Conservation (phyloP, 106 monocot genomes). For the Phalaenopsis aphrodite region DNA sequence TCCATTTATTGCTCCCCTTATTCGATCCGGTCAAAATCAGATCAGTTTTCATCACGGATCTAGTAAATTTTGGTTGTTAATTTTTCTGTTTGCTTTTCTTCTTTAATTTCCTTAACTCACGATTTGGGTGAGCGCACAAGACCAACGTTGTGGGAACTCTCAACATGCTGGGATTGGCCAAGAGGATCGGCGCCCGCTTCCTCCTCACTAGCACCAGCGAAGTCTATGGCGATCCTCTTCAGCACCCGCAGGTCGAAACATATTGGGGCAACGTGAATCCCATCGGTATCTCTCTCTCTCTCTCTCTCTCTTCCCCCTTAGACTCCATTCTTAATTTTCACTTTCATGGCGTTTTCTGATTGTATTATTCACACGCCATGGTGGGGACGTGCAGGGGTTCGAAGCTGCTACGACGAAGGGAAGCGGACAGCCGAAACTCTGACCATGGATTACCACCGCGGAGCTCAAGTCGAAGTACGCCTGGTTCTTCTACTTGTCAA, state of each 20-base stretch:
- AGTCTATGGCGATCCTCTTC: constrained; percentile 88
- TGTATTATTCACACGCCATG: background rate
- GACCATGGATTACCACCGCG: constrained; percentile 96
- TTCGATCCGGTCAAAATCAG: background rate
- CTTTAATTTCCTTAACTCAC: constrained; percentile 12
- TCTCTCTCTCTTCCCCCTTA: background rate
- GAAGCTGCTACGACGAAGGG: constrained; percentile 95
- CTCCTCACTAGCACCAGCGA: constrained; percentile 95
- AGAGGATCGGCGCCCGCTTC: constrained; percentile 78
- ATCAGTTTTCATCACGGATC: background rate
- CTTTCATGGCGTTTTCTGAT: background rate
- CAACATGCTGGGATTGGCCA: constrained; percentile 89
- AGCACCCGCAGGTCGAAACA: constrained; percentile 87
- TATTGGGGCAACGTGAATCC: constrained; percentile 99
- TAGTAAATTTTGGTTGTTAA: background rate
- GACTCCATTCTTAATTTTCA: background rate
- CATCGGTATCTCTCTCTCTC: constrained; percentile 47
- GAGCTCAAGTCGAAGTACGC: constrained; percentile 72
- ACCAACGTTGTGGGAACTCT: constrained; percentile 93
- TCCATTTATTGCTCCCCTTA: background rate
- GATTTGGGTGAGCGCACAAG: constrained; percentile 39
- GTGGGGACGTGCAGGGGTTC: constrained; percentile 41
- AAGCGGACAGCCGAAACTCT: constrained; percentile 91
- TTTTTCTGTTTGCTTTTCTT: background rate
- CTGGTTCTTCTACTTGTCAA: background rate